phyloP scores from a whole-genome alignment of 1,284 basidiomycete genomes.

The Apiotrichum montevideense region DNA sequence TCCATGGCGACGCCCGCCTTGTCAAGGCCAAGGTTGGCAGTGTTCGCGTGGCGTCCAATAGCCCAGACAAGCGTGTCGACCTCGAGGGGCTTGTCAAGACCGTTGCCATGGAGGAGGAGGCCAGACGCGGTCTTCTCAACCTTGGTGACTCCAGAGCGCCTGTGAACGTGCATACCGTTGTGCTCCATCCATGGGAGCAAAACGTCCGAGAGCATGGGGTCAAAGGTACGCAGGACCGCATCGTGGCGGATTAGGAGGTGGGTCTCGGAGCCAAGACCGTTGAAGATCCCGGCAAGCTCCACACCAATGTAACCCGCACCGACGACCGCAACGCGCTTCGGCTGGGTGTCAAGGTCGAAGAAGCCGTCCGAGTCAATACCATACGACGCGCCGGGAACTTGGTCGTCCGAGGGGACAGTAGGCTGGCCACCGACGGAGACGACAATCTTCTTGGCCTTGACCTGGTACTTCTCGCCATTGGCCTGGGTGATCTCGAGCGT shows the following conservation, averaged over 20 bases:
- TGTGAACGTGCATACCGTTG: conserved; percentile 82
- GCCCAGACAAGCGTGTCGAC: conserved; percentile 91
- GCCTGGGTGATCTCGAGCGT: conserved; percentile 62
- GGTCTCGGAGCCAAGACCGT: conserved; percentile 80
- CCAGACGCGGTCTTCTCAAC: conserved; percentile 64
- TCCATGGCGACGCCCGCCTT: conserved; percentile 70
- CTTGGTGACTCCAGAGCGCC: conserved; percentile 64
- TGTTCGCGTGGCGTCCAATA: conserved; percentile 80
- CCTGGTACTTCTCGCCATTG: conserved; percentile 59
- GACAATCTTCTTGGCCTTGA: conserved; percentile 68
- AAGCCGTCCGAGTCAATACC: conserved; percentile 95
- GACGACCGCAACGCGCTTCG: conserved; percentile 85
- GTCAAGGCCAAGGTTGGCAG: conserved; percentile 70
- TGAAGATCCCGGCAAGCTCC: conserved; percentile 84
- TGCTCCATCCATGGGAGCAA: conserved; percentile 82
- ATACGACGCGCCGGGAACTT: conserved; percentile 81
- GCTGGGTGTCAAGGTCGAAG: conserved; percentile 85
- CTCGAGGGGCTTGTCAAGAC: conserved; percentile 65
- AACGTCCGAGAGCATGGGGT: conserved; percentile 76
- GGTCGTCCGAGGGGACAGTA: conserved; percentile 67
- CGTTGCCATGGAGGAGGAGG: conserved; percentile 63
- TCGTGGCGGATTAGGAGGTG: conserved; percentile 87
- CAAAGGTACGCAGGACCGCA: conserved; percentile 85
- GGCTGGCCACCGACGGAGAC: conserved; percentile 85
- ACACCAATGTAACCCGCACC: conserved; percentile 98